These are phyloP conservation scores for Penicillium lividum DNA, from an alignment of 495 filamentous ascomycete species.

Conservation along the genomic window DNA sequence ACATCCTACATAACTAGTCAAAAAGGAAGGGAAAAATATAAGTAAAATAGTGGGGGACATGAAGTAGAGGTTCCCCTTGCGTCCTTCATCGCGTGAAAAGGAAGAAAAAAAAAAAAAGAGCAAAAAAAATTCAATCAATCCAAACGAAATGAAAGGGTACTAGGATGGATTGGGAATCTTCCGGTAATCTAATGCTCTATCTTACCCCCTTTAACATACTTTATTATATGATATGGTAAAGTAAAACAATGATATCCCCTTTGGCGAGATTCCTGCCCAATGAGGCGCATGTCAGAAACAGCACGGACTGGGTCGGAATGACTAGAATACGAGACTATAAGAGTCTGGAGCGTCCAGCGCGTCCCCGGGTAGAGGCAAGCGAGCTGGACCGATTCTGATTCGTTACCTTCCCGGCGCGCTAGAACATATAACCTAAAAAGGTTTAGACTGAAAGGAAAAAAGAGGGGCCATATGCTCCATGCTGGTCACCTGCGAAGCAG, in stretches of 20 bases:
- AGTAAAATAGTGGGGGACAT: not conserved
- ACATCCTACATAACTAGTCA: not conserved
- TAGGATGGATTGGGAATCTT: not conserved
- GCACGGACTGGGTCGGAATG: slow-evolving; percentile 13
- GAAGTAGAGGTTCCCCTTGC: slow-evolving; percentile 12
- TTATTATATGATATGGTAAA: slow-evolving; percentile 2
- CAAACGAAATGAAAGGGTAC: not conserved
- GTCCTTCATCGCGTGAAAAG: slow-evolving; percentile 15
- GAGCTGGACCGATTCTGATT: slow-evolving; percentile 21
- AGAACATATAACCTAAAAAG: not conserved
- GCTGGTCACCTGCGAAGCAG: slow-evolving; percentile 1
- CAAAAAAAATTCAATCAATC: not conserved
- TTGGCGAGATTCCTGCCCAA: slow-evolving; percentile 4
- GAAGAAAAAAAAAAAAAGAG: not conserved
- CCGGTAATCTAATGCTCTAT: not conserved
- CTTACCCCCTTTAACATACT: not conserved
- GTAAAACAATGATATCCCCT: not conserved
- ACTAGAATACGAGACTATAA: slow-evolving; percentile 10
- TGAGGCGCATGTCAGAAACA: slow-evolving; percentile 1
- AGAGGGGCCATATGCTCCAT: not conserved
- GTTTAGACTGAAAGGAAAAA: not conserved
- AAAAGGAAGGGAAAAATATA: not conserved
- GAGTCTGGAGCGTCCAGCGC: slow-evolving; percentile 10
- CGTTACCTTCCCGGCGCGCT: slow-evolving; percentile 6
- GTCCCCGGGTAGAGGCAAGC: slow-evolving; percentile 25